These are phyloP conservation scores for Stipa capillata DNA, from an alignment of 176 grass and related monocot species.

Conservation along the genomic window DNA sequence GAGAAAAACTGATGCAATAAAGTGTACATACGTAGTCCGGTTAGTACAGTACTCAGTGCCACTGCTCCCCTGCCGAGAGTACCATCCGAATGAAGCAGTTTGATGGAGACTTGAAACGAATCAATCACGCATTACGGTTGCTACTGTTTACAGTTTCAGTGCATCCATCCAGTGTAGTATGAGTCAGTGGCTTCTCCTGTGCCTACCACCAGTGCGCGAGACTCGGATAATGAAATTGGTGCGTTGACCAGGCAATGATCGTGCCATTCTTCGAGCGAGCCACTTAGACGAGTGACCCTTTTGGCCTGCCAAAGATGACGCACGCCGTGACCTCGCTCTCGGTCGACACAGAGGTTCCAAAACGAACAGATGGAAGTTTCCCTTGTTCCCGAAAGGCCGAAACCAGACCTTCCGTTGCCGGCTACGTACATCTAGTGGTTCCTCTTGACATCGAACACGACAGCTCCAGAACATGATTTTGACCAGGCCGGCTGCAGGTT, in stretches of 20 bases:
- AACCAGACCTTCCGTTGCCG: background rate
- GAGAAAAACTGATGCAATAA: no score
- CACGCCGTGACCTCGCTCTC: background rate
- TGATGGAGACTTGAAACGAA: background rate
- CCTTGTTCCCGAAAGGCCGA: no score
- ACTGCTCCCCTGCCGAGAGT: no score
- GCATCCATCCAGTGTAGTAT: no score
- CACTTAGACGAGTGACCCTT: background rate
- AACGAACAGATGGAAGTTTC: background rate
- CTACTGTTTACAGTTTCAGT: no score
- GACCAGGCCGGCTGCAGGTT: background rate
- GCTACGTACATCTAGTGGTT: background rate
- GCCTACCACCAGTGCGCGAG: background rate
- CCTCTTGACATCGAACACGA: background rate
- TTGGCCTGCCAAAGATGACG: background rate
- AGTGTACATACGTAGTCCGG: no score
- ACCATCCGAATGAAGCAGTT: no score
- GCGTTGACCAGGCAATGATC: background rate
- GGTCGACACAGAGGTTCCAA: background rate
- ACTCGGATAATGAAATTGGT: background rate
- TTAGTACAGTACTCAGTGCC: no score
- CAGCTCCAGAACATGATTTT: background rate
- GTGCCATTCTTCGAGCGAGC: background rate
- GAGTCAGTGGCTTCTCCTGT: background rate
- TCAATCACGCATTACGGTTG: no score